Base-by-base conservation (phyloP, 2,329 filamentous ascomycete species). In the Neurospora crassa region DNA sequence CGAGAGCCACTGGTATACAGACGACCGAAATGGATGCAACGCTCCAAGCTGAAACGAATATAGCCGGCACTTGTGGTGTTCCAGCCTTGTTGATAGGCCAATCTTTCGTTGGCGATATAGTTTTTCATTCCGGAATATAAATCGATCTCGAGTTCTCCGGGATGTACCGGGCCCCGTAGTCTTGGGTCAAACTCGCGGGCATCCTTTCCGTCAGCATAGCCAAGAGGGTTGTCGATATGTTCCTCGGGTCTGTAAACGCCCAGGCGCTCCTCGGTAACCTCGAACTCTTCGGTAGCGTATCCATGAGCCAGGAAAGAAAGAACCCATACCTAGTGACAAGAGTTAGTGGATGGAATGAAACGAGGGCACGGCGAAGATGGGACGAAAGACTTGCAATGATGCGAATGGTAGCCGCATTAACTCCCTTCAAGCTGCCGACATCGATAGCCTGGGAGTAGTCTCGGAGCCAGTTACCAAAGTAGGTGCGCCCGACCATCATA, bases 61-160 rank as follows among this genome's bases (percentile, higher is more conserved):
- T 95, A 97, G 47, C 92, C 94, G 8, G 92, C 84, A 74, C 94
- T 97, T 24, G 96, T 99, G 1, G 94, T 93, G 2, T 5, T 34
- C 92, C 94, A 97, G 53, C 88, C 93, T 16, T 83, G 84, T 0
- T 10, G 24, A 0, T 1, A 0, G 18, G 53, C 53, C 24, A 8
- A 1, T 63, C 0, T 0, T 79, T 98, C 95, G 77, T 97, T 98
- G 72, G 95, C 90, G 75, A 99, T 98, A 80, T 99, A 99, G 80
- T 98, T 98, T 82, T 98, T 99, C 95, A 99, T 97, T n/a, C 94
- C 94, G 0, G 92, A 96, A 6, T 87, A 83, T 42, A 83, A 82
- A 77, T 96, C 92, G 71, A 96, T 87, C 72, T 92, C 89, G 24
- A 92, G 88, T 78, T 96, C 92, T 53, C 87, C 81, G 5, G 87